A percentile compares a stretch with the other conserved stretches of the same genome.
These are phyloP conservation scores for Glycine soja DNA, from an alignment of 306 rosid species.

Conservation along the genomic window DNA sequence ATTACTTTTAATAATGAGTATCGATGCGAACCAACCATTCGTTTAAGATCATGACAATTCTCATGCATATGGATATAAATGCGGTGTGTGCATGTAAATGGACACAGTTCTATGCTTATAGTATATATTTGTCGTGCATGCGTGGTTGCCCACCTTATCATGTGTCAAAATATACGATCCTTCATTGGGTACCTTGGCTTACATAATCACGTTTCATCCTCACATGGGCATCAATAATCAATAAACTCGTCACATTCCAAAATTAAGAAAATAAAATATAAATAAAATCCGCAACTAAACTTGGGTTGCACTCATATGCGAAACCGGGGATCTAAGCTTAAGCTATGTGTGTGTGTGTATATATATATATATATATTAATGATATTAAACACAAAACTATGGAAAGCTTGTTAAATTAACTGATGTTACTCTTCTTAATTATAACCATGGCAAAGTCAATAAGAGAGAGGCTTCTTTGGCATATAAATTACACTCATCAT, in stretches of 20 bases:
- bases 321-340: neutral
- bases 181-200: conserved; percentile 10
- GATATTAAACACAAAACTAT: too few species aligned
- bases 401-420: neutral
- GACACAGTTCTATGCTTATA: conserved; percentile 13
- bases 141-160: conserved; percentile 36
- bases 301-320: neutral
- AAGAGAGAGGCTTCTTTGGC: neutral
- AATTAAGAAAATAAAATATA: neutral
- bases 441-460: neutral
- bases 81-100: conserved; percentile 29
- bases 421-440: conserved; percentile 8
- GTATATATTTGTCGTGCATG: conserved; percentile 42
- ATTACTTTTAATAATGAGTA: neutral
- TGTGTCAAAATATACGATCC: neutral
- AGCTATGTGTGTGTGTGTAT: too few species aligned
- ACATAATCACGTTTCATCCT: conserved; percentile 35
- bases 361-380: too few species aligned
- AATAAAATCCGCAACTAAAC: neutral
- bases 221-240: conserved; percentile 27
- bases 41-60: conserved; percentile 8
- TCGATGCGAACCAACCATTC: neutral
- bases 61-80: conserved; percentile 40
- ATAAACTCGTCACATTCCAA: conserved; percentile 34
- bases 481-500: neutral